Percentiles rank a stretch among this genome's conserved stretches.
These are phyloP conservation scores for Lasiodiplodia gonubiensis DNA, from an alignment of 2,329 filamentous ascomycete genomes.

Conservation along the genomic window DNA sequence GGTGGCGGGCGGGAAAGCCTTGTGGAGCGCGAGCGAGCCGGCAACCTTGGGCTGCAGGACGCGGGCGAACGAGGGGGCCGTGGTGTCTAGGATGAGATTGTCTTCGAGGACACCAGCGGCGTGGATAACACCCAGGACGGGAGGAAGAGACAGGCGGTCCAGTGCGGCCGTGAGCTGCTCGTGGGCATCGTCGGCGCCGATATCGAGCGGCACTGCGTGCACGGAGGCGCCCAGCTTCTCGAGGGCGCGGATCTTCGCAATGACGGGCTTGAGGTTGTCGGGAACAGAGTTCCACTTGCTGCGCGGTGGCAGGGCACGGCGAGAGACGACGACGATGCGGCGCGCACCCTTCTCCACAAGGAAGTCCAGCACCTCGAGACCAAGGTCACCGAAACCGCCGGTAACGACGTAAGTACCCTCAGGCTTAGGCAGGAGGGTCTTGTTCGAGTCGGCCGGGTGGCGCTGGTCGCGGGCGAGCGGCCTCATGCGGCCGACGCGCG, in stretches of 20 bases:
- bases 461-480: slow-evolving; percentile 34
- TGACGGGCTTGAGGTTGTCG: slow-evolving; percentile 28
- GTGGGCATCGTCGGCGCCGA: slow-evolving; percentile 36
- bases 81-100: slow-evolving; percentile 43
- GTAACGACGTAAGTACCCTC: slow-evolving; percentile 54
- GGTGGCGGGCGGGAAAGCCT: slow-evolving; percentile 39
- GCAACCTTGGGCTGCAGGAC: slow-evolving; percentile 45
- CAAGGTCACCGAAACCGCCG: slow-evolving; percentile 50
- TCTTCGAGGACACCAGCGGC: slow-evolving; percentile 49
- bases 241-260: slow-evolving; percentile 33
- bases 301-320: slow-evolving; percentile 46
- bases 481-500: slow-evolving; percentile 43
- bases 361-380: slow-evolving; percentile 46
- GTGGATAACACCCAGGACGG: slow-evolving; percentile 50
- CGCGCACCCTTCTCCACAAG: slow-evolving; percentile 50
- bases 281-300: slow-evolving; percentile 37
- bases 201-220: slow-evolving; percentile 45
- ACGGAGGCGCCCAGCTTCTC: slow-evolving; percentile 39
- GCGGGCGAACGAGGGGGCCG: slow-evolving; percentile 37
- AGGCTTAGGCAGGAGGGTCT: slow-evolving; percentile 34
- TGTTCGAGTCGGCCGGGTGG: slow-evolving; percentile 20
- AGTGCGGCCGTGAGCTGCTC: slow-evolving; percentile 35
- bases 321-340: slow-evolving; percentile 49
- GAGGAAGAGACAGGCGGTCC: slow-evolving; percentile 45
- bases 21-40: slow-evolving; percentile 37